Base-by-base conservation (phyloP, 2,329 filamentous ascomycete species). In the Talaromyces sp. region DNA sequence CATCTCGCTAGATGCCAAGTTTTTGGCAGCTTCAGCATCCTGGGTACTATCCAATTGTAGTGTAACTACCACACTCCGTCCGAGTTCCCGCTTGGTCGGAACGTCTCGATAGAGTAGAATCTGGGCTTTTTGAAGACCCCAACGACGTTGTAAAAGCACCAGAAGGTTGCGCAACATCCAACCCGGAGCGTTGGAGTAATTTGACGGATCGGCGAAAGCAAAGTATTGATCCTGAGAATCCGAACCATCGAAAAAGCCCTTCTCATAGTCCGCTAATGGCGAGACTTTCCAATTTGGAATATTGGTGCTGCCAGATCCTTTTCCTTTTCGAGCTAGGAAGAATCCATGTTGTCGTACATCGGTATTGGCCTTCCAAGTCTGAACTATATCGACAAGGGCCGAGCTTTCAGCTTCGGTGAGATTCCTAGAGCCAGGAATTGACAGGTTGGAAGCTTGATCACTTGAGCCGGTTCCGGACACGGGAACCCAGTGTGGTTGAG, bases 111-210 rank as follows among this genome's bases (percentile, higher is more conserved):
- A 99, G 74, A 94, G 95, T 52, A 99, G 80, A 41, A 99, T 88
- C 72, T 96, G 93, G 33, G 91, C 88, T 67, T 89, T 88, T 66
- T 84, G 84, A 61, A 97, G 81, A 60, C 87, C 86, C 82, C 92
- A 99, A 19, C 93, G 86, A 69, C 94, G 90, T 64, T 92, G 87
- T 16, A 97, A 86, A 24, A 99, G 83, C 3, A 97, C 86, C 19
- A 99, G 82, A 1, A 98, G 83, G 73, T 99, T 99, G 61, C 95
- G 85, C 58, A 99, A 79, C 75, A 94, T 92, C 95, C 95, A 99
- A 0, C 93, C 93, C 1, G 95, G 94, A 58, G 93, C 90, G 66
- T 91, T 86, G 0, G 88, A 82, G 74, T 97, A 98, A 22, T 92
- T 97, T 0, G 95, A 98, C 0, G 95, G 91, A 74, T 99, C 95